These are phyloP conservation scores for Nissolia schottii DNA, from an alignment of 306 rosid species.

Conservation along the genomic window DNA sequence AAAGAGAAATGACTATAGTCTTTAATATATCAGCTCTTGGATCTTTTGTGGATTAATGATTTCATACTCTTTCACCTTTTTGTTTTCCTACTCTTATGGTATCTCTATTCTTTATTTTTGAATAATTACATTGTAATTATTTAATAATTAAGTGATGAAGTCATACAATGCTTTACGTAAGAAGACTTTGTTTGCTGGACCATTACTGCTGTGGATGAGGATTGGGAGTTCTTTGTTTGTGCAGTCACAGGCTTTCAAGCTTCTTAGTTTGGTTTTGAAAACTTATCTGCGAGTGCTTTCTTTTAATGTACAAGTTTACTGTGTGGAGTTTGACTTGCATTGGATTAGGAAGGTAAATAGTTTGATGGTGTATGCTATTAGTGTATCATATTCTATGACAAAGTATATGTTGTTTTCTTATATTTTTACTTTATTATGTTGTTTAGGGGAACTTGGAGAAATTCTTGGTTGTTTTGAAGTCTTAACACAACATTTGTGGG, in stretches of 20 bases:
- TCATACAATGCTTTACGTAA: neutral
- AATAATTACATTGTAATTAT: neutral
- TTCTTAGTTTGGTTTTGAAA: neutral
- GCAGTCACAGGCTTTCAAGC: neutral
- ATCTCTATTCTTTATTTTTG: neutral
- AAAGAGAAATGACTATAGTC: neutral
- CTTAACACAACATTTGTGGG: no score
- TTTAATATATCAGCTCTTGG: neutral
- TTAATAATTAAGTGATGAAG: neutral
- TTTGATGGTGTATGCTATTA: neutral
- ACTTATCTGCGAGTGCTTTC: neutral
- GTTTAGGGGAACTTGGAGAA: no score
- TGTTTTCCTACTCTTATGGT: neutral
- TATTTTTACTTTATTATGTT: neutral
- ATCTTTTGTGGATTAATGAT: neutral
- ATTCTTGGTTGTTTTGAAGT: no score
- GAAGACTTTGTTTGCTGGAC: no score
- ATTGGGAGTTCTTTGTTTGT: neutral
- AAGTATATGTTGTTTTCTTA: neutral
- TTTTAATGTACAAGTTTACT: neutral
- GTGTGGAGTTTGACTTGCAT: neutral
- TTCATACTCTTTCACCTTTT: neutral
- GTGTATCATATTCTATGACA: slow-evolving; percentile 9
- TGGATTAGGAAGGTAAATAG: neutral
- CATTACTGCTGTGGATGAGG: neutral